phyloP scores from a whole-genome alignment of 2,329 filamentous ascomycete species.

The Clarireedia hainanense region DNA sequence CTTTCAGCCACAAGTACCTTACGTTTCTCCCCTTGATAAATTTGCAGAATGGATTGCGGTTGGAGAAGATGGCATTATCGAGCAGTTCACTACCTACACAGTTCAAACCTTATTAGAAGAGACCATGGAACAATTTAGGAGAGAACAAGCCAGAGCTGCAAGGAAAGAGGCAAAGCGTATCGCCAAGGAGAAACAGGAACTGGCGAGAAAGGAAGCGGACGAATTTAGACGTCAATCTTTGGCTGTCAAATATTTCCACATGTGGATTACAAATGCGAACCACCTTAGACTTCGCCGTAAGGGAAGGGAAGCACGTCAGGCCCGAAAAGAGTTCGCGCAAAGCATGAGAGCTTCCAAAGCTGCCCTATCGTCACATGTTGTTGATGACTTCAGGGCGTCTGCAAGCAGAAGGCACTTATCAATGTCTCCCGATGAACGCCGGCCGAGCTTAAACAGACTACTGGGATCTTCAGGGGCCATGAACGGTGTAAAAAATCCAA shows the following conservation, averaged over 20 bases:
- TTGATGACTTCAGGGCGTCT: constrained; percentile 28
- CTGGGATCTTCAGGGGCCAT: constrained; percentile 21
- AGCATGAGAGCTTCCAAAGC: constrained; percentile 20
- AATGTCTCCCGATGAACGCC: constrained; percentile 3
- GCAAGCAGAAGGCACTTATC: background rate
- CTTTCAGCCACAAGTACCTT: background rate
- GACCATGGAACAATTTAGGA: constrained; percentile 13
- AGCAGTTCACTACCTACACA: constrained; percentile 25
- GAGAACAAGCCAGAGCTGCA: constrained; percentile 11
- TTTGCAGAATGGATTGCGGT: constrained; percentile 24
- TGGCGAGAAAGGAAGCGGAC: constrained; percentile 18
- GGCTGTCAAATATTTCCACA: constrained; percentile 24
- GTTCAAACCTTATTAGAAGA: constrained; percentile 19
- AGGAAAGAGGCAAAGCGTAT: constrained; percentile 11
- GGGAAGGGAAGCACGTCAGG: constrained; percentile 25
- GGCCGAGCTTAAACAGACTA: constrained; percentile 23
- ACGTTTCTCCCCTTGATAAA: background rate
- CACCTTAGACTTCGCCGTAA: constrained; percentile 20
- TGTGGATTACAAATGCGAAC: constrained; percentile 24
- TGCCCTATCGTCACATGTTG: constrained; percentile 21
- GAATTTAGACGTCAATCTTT: constrained; percentile 23
- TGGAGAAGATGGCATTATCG: constrained; percentile 27
- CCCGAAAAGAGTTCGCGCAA: constrained; percentile 24
- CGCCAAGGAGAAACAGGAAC: constrained; percentile 17
- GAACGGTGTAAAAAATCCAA: constrained; percentile 21